Evolutionary conservation across 2,329 filamentous ascomycete species (phyloP), one percentile per base, ranked within the genome.

Genomic region (Paramyrothecium roridum): DNA sequence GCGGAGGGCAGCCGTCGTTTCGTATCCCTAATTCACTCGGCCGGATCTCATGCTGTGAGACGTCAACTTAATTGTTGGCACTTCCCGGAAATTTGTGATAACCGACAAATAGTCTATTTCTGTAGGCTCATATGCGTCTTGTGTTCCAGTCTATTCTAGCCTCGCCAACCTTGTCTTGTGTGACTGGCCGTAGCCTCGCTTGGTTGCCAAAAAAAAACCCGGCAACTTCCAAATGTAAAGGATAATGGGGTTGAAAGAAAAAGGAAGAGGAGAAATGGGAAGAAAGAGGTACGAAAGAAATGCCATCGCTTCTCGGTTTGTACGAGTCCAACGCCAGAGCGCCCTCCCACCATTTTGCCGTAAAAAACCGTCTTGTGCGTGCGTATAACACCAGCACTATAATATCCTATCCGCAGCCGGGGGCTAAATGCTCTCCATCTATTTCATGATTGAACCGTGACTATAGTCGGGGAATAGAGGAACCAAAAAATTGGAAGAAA

Each of bases 311-410:
- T 50, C n/a, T 52, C 17, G 22, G 20, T 20, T 20, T 37, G 23
- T 26, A 46, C 10, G 20, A 22, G 45, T 46, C 34, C 34, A 45
- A 52, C 51, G 51, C 51, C 51, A 40, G 51, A 52, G 51, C 51
- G 51, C 51, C n/a, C 51, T 19, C 37, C 37, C 13, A 30, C 26
- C 26, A 6, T 30, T 30, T 43, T 43, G 37, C n/a, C 37, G n/a
- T 43, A 30, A 43, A n/a, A 43, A 43, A 43, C 37, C 37, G 13
- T 19, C n/a, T 43, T 16, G 37, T 43, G 37, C n/a, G 13, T 13
- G 37, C 50, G 49, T 57, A 23, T 49, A 23, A 49, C 26, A 49
- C 26, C 16, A 13, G n/a, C 37, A 43, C 37, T 6, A 19, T 43
- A 43, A 43, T 43, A 43, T 43, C 37, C 37, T 43, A 19, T 17